Conservation (phyloP, 352 stramenopile species). For the Phytophthora cactorum region DNA sequence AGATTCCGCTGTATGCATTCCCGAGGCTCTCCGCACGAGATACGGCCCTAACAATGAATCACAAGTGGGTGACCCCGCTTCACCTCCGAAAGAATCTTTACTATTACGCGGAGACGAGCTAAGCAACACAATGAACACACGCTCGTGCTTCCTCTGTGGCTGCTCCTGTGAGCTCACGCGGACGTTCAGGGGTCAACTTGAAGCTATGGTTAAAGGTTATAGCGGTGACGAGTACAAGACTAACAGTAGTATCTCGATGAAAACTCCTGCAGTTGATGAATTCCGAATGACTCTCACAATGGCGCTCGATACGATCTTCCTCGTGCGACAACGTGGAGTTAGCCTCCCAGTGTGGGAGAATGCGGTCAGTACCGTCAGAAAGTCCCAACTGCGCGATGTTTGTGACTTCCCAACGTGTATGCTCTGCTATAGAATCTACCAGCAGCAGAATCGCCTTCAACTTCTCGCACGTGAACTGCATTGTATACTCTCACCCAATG, state of each 20-base stretch:
- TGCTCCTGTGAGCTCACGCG: constrained; percentile 55
- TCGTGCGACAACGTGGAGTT: constrained; percentile 68
- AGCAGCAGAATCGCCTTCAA: constrained; percentile 64
- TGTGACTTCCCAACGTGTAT: constrained; percentile 73
- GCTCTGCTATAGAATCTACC: constrained; percentile 81
- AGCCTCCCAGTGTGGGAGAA: constrained; percentile 63
- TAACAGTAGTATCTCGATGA: constrained; percentile 11
- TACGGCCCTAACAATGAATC: constrained; percentile 32
- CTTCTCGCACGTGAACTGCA: constrained; percentile 55
- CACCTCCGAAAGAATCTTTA: constrained; percentile 6
- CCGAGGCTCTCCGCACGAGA: constrained; percentile 50
- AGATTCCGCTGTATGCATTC: constrained; percentile 55
- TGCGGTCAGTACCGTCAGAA: constrained; percentile 48
- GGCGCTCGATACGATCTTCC: constrained; percentile 70
- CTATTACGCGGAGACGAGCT: constrained; percentile 17
- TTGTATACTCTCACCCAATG: constrained; percentile 13
- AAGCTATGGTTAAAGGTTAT: constrained; percentile 38
- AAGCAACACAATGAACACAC: constrained; percentile 22
- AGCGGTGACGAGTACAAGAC: constrained; percentile 22
- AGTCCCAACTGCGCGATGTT: constrained; percentile 38
- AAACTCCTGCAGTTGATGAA: constrained; percentile 40
- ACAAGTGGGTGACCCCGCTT: constrained; percentile 4
- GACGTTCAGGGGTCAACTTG: constrained; percentile 47
- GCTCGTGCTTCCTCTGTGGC: constrained; percentile 64
- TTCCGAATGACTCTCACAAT: constrained; percentile 87